Conservation (phyloP, 768 basidiomycete genomes). For the Glaciozyma martinii region DNA sequence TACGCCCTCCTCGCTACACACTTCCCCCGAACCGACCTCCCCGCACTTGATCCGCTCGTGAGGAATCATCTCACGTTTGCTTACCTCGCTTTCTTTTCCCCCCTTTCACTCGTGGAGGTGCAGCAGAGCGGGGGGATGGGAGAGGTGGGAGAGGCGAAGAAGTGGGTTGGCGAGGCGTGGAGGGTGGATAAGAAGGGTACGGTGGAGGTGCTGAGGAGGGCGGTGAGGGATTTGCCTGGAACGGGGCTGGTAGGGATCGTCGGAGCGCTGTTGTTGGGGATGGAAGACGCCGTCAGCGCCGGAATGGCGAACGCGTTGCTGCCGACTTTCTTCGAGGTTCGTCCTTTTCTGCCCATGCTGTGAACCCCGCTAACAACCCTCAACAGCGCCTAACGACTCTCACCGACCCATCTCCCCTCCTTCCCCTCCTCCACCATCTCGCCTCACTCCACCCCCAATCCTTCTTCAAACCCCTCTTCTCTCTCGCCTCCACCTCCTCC, state of each 20-base stretch:
- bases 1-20: neutral
- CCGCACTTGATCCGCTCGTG: neutral
- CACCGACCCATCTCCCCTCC: neutral
- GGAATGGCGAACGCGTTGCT: neutral
- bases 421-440: neutral
- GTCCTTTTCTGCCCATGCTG: neutral
- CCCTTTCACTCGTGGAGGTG: neutral
- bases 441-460: neutral
- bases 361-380: neutral
- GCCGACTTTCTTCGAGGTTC: neutral
- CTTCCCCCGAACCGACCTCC: neutral
- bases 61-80: neutral
- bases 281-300: neutral
- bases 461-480: constrained; percentile 1
- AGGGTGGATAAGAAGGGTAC: neutral
- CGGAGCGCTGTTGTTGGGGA: neutral
- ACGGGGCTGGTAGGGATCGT: neutral
- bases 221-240: neutral
- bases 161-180: neutral
- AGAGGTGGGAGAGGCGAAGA: neutral
- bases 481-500: neutral
- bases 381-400: neutral
- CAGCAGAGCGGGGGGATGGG: neutral
- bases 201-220: neutral
- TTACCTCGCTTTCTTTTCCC: neutral